These are phyloP conservation scores for Agapanthus africanus DNA, from an alignment of 106 monocot species.

Conservation along the genomic window DNA sequence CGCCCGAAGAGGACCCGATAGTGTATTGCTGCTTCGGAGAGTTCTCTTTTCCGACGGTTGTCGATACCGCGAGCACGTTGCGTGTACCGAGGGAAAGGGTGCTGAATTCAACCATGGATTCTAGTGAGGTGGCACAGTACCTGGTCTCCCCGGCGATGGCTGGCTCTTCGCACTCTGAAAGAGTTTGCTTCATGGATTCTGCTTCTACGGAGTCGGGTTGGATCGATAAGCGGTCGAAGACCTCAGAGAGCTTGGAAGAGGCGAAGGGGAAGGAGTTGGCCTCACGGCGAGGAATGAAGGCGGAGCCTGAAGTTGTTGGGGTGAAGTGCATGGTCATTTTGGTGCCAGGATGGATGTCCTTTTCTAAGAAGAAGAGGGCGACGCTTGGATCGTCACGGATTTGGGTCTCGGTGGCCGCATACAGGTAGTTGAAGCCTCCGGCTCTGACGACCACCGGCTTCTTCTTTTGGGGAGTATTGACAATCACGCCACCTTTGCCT, in stretches of 20 bases:
- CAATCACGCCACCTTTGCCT: too few species aligned
- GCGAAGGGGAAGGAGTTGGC: constrained; percentile 48
- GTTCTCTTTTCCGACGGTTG: constrained; percentile 12
- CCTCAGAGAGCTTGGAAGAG: constrained; percentile 24
- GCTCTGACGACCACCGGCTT: too few species aligned
- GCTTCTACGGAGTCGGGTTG: constrained; percentile 20
- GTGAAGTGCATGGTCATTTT: constrained; percentile 38
- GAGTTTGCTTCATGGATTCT: constrained; percentile 16
- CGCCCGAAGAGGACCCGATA: constrained; percentile 1
- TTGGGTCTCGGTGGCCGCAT: constrained; percentile 24
- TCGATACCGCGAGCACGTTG: constrained; percentile 26
- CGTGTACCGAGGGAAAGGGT: constrained; percentile 23
- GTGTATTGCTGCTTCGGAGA: constrained; percentile 25
- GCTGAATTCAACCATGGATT: constrained; percentile 67
- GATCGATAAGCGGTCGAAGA: constrained; percentile 24
- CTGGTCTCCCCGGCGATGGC: constrained; percentile 24
- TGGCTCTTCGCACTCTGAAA: constrained; percentile 37
- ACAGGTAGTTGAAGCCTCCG: too few species aligned
- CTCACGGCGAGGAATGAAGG: constrained; percentile 27
- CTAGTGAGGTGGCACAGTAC: constrained; percentile 57
- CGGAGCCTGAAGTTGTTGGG: constrained; percentile 5
- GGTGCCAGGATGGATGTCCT: constrained; percentile 10
- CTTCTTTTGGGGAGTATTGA: too few species aligned
- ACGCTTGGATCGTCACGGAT: constrained; percentile 20
- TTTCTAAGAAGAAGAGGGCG: background rate